Base-by-base conservation (phyloP, 176 grass and related monocot genomes). In the Saccharum spontaneum region DNA sequence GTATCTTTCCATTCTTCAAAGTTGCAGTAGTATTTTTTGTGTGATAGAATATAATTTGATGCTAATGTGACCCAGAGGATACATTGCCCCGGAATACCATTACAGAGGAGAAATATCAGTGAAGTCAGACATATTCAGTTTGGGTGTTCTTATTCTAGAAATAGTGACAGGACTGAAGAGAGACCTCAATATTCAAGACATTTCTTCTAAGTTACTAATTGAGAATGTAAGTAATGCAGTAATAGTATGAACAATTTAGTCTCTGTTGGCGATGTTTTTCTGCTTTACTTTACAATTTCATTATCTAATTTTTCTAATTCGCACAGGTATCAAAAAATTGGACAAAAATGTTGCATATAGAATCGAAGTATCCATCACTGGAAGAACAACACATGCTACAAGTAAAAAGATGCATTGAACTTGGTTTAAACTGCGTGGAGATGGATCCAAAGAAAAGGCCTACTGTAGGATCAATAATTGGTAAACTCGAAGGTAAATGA, bases 121-220 rank as follows among this genome's bases (percentile, higher is more conserved):
- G 2, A 85, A 85, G 74, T 85, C 83, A 10, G 83, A 85, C 64
- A 78, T 78, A 85, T 85, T 71, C 63, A 85, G 74, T 85, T 77
- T 85, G 46, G 83, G 83, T 5, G 34, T 85, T n/a, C 83, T 85
- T 69, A 57, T 85, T 78, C 73, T 85, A 0, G 45, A 85, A 24
- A 85, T 59, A 69, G 73, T 77, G 10, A 85, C 83, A 6, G 83
- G 83, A 66, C 22, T 69, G 45, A 77, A 78, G 20, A 77, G 40
- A 4, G 48, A 85, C 24, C 7, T 66, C 64, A 77, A n/a, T 26
- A 57, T 7, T 69, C 45, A 78, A 77, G 83, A 85, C 0, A 41
- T 77, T 77, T 85, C 63, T 69, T 85, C 83, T 18, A 78, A 68
- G 45, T 22, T 30, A 30, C 17, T 85, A 22, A 77, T 78, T 22